These are phyloP conservation scores for Fagopyrum tataricum DNA, from an alignment of 148 eudicot genomes.

Conservation along the genomic window DNA sequence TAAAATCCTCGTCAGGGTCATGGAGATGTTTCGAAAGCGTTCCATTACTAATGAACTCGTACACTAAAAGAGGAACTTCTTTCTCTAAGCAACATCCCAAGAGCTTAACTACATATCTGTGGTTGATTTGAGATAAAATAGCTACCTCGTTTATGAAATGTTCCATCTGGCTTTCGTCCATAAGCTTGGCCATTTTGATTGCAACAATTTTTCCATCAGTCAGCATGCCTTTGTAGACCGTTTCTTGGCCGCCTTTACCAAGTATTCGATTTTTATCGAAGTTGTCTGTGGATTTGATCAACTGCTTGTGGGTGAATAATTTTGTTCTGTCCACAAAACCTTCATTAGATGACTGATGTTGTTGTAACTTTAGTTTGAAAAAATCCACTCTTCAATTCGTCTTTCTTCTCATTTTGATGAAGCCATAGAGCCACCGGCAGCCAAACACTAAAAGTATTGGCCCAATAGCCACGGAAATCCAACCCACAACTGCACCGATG, in stretches of 20 bases:
- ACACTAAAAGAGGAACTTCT: slow-evolving; percentile 16
- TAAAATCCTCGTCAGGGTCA: background rate
- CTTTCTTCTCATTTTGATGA: no score
- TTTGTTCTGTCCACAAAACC: slow-evolving; percentile 14
- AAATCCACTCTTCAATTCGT: background rate
- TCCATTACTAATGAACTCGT: slow-evolving; percentile 12
- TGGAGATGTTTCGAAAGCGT: slow-evolving; percentile 8
- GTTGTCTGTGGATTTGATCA: slow-evolving; percentile 17
- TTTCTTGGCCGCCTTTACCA: no score
- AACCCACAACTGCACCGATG: no score
- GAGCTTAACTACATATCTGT: background rate
- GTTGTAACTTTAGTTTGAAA: slow-evolving; percentile 18
- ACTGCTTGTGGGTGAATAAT: slow-evolving; percentile 9
- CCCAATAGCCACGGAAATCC: no score
- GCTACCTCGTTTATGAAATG: slow-evolving; percentile 20
- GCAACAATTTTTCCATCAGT: slow-evolving; percentile 18
- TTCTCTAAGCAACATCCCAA: slow-evolving; percentile 30
- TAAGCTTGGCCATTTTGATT: background rate
- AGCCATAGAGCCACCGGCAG: no score
- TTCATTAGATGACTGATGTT: slow-evolving; percentile 12
- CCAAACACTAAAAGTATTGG: no score
- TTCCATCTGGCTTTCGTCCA: background rate
- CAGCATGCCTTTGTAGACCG: no score
- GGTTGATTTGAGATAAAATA: slow-evolving; percentile 12
- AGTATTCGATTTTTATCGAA: no score